A percentile compares a stretch with the other conserved stretches of the same genome.
phyloP scores from a whole-genome alignment of 1,139 yeast genomes.

The Tardiomyces digboiensis region DNA sequence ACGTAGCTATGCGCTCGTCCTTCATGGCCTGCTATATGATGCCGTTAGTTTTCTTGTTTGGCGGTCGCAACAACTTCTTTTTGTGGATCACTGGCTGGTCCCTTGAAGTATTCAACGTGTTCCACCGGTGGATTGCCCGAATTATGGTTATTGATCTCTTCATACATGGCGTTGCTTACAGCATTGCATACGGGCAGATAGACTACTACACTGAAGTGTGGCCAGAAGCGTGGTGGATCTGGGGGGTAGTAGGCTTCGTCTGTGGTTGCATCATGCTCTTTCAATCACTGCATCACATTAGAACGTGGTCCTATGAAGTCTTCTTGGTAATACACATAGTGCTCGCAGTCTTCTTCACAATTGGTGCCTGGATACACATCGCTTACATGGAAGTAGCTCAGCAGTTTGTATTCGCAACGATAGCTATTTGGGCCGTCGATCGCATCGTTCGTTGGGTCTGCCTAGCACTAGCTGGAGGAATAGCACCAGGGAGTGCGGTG shows the following conservation, averaged over 20 bases:
- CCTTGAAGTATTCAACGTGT: conserved; percentile 46
- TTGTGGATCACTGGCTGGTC: conserved; percentile 60
- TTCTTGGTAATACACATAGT: conserved; percentile 52
- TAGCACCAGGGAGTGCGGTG: conserved; percentile 6
- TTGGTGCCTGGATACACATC: conserved; percentile 54
- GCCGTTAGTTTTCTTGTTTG: conserved; percentile 46
- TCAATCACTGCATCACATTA: conserved; percentile 39
- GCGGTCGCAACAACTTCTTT: conserved; percentile 60
- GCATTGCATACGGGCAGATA: conserved; percentile 7
- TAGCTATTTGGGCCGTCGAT: conserved; percentile 58
- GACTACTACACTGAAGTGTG: conserved; percentile 7
- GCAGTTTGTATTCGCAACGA: conserved; percentile 39
- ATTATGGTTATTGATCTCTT: conserved; percentile 37
- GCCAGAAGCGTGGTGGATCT: conserved; percentile 27
- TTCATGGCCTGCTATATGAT: conserved; percentile 8
- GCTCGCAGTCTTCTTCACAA: conserved; percentile 45
- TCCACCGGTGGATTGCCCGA: conserved; percentile 63
- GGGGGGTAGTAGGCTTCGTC: conserved; percentile 47
- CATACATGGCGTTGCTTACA: conserved; percentile 21
- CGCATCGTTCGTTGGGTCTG: conserved; percentile 44
- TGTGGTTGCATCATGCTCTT: conserved; percentile 34
- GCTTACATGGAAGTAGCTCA: conserved; percentile 35
- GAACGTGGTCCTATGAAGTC: conserved; percentile 51
- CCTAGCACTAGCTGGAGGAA: conserved; percentile 18
- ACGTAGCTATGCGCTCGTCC: conserved; percentile 8